These are phyloP conservation scores for Kalmusia sp. DNA, from an alignment of 2,329 filamentous ascomycete genomes.

Conservation along the genomic window DNA sequence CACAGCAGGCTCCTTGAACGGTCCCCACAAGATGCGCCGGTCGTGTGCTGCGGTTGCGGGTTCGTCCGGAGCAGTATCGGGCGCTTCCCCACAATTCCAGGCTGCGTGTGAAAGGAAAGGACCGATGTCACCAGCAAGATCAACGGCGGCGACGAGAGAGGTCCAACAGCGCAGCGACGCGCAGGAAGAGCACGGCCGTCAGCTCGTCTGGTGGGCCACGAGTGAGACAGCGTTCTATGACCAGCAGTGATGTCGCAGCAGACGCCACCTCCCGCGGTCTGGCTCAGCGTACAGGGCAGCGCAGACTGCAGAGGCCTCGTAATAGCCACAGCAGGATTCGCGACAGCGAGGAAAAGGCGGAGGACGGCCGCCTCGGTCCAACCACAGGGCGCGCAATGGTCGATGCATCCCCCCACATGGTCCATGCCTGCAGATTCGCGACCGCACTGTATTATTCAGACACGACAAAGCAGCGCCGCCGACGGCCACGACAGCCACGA, in stretches of 20 bases:
- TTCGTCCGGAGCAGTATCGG: conserved; percentile 7
- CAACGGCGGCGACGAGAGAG: conserved; percentile 3
- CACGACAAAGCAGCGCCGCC: conserved; percentile 37
- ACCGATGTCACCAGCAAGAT: conserved; percentile 12
- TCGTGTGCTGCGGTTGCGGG: background rate
- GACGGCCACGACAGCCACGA: background rate
- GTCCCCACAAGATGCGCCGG: background rate
- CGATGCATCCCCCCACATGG: conserved; percentile 32
- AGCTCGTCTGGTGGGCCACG: conserved; percentile 8
- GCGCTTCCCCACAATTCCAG: conserved; percentile 3
- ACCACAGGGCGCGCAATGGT: conserved; percentile 20
- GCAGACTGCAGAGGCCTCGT: conserved; percentile 22
- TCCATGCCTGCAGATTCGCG: conserved; percentile 16
- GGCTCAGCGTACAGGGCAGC: conserved; percentile 21
- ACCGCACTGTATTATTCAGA: conserved; percentile 36
- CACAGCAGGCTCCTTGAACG: background rate
- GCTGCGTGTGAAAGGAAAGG: background rate
- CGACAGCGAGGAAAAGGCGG: conserved; percentile 7
- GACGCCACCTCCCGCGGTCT: conserved; percentile 11
- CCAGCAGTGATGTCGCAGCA: conserved; percentile 19
- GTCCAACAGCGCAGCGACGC: conserved; percentile 1
- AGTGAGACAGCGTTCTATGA: conserved; percentile 20
- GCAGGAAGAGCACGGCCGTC: conserved; percentile 5
- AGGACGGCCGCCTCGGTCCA: conserved; percentile 13
- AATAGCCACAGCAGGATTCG: conserved; percentile 33